phyloP scores from a whole-genome alignment of 2,329 filamentous ascomycete species.

The Penicillium occitanis region DNA sequence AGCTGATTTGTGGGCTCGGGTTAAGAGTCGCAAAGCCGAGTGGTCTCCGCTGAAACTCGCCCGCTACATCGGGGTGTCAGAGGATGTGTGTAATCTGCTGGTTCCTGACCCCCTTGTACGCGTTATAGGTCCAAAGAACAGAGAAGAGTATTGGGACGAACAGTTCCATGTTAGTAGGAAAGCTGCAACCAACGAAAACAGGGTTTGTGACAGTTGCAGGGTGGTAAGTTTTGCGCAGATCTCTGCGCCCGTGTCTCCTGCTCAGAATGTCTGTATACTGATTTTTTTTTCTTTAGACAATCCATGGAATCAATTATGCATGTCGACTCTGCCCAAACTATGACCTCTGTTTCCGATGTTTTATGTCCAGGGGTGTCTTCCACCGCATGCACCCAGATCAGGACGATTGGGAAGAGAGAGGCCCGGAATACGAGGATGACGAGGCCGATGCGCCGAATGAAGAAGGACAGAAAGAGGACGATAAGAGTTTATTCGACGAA shows the following conservation, averaged over 20 bases:
- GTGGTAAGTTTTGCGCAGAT: neutral
- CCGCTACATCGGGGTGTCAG: neutral
- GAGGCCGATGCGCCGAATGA: neutral
- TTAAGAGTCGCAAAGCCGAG: neutral
- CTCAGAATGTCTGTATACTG: neutral
- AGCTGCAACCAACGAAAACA: neutral
- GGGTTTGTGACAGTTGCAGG: neutral
- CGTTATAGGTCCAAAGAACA: neutral
- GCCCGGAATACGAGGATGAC: neutral
- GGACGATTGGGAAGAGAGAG: neutral
- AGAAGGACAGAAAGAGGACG: neutral
- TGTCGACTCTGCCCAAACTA: neutral
- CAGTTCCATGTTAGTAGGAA: neutral
- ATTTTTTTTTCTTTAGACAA: neutral
- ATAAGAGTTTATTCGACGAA: neutral
- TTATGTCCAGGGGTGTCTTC: neutral
- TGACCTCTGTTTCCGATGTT: conserved; percentile 2
- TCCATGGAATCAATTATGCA: neutral
- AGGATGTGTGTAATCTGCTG: neutral
- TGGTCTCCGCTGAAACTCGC: neutral
- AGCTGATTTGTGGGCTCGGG: neutral
- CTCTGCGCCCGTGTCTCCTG: neutral
- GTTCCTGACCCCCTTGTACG: neutral
- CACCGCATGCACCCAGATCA: neutral
- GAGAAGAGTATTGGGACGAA: neutral